A percentile compares a stretch with the other conserved stretches of the same genome.
Conservation (phyloP, 306 rosid species). For the Quercus cerris region DNA sequence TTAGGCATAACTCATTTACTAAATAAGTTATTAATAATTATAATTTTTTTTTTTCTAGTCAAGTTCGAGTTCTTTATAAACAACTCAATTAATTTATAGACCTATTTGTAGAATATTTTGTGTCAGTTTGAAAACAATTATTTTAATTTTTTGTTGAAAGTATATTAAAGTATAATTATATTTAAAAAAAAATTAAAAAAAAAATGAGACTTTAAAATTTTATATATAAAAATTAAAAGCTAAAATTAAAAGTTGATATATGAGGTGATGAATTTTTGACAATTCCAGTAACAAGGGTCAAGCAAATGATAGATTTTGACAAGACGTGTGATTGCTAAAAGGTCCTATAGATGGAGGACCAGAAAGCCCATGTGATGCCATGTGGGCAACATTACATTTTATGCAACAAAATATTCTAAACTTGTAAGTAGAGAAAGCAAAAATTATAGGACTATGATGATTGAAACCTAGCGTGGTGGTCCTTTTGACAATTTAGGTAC, state of each 20-base stretch:
- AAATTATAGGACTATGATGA: constrained; percentile 21
- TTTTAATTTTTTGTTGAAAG: too few relatives aligned
- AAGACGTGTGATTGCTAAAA: constrained; percentile 3
- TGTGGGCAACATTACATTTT: constrained; percentile 33
- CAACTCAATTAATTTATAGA: too few relatives aligned
- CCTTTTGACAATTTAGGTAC: constrained; percentile 27
- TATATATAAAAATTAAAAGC: not conserved
- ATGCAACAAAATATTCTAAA: constrained; percentile 19
- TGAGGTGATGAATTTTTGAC: not conserved
- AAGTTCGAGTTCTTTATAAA: too few relatives aligned
- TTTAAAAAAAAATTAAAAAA: too few relatives aligned
- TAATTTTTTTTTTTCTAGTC: too few relatives aligned
- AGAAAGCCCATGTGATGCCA: constrained; percentile 69
- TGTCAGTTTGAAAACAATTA: too few relatives aligned
- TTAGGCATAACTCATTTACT: too few relatives aligned
- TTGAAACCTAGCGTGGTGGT: constrained; percentile 36
- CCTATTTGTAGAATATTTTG: too few relatives aligned
- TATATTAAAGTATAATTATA: too few relatives aligned
- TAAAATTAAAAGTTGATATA: not conserved
- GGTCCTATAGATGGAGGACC: constrained; percentile 53
- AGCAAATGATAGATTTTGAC: constrained; percentile 37
- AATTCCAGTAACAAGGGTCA: not conserved
- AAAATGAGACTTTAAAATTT: not conserved
- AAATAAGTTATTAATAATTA: too few relatives aligned
- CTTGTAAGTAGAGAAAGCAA: constrained; percentile 2